phyloP scores from a whole-genome alignment of 2,329 filamentous ascomycete species.

The Monilinia fructicola region DNA sequence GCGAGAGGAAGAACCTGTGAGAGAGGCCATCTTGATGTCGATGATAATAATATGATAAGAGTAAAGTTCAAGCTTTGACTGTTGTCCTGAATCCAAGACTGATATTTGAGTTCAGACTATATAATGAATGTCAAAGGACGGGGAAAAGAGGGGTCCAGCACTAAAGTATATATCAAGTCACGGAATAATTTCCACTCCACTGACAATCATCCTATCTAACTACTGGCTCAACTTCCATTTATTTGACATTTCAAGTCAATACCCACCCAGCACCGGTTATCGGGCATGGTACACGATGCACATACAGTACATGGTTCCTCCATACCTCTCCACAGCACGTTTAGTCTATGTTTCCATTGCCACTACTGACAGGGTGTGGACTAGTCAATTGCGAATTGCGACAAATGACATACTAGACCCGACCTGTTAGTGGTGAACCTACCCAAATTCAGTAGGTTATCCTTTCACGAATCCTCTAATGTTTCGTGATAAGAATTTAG shows the following conservation, averaged over 20 bases:
- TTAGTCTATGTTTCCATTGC: slow-evolving; percentile 3
- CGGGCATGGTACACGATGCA: slow-evolving; percentile 16
- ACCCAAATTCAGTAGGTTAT: neutral
- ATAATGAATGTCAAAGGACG: slow-evolving; percentile 19
- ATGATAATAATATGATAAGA: slow-evolving; percentile 11
- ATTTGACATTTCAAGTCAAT: neutral
- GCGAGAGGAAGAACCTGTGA: slow-evolving; percentile 35
- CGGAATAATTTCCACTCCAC: slow-evolving; percentile 19
- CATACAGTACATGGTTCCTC: slow-evolving; percentile 21
- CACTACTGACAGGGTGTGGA: neutral
- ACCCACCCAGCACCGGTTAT: slow-evolving; percentile 22
- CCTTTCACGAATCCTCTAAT: neutral
- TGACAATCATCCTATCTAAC: slow-evolving; percentile 18
- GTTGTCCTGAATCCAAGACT: slow-evolving; percentile 1
- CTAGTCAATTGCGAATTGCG: slow-evolving; percentile 8
- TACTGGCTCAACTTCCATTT: slow-evolving; percentile 18
- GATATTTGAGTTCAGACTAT: slow-evolving; percentile 23
- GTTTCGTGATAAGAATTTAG: slow-evolving; percentile 2
- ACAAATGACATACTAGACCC: neutral
- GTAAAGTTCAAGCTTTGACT: slow-evolving; percentile 21
- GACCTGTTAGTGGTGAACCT: neutral
- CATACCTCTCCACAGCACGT: slow-evolving; percentile 13
- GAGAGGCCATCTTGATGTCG: slow-evolving; percentile 31
- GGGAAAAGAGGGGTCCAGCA: slow-evolving; percentile 24
- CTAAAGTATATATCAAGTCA: slow-evolving; percentile 22